Base-by-base conservation (phyloP, 495 filamentous ascomycete species). In the Thozetella sp. region DNA sequence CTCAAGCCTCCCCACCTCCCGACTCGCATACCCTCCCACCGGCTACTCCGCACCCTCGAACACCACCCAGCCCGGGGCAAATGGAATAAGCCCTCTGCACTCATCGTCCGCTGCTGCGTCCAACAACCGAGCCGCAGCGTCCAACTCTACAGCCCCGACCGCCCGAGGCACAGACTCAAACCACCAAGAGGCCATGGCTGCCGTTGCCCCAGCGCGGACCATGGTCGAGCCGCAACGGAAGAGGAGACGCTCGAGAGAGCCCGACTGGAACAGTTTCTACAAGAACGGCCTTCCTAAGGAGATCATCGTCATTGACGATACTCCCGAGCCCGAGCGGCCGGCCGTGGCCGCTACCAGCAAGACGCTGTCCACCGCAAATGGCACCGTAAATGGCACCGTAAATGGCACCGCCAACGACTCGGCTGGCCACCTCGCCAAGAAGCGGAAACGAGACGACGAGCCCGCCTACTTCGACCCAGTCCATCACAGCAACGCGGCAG, bases 221-320 rank as follows among this genome's bases (percentile, higher is more conserved):
- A 63, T 66, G 48, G 46, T 63, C 50, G 67, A 76, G 45, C 61
- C 72, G 52, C 59, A 65, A 25, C 53, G 83, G 51, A 86, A 88
- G 60, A 77, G 80, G 61, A 81, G 82, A 53, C 79, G 83, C 51
- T 82, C 83, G n/a, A 79, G 85, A 62, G 81, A 83, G 60, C 89
- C 91, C 58, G 87, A 98, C 78, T 98, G 94, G 94, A 76, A 84
- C 27, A 84, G 87, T 59, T 98, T 96, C 70, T 98, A 97, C 74
- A 91, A 90, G 71, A 96, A 97, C 75, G 94, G 94, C 20, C 73
- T 94, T 17, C 94, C 94, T 15, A 90, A 93, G 69, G 93, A 97
- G 74, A 85, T 98, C 70, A 97, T 98, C 69, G 88, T 97, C 60
- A 98, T 98, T 71, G 91, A 97, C 66, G 94, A 97, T 75, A 88